Evolutionary conservation across 2,329 filamentous ascomycete species (phyloP), one percentile per base, ranked within the genome.

Genomic region (Aspergillus viridinutans): DNA sequence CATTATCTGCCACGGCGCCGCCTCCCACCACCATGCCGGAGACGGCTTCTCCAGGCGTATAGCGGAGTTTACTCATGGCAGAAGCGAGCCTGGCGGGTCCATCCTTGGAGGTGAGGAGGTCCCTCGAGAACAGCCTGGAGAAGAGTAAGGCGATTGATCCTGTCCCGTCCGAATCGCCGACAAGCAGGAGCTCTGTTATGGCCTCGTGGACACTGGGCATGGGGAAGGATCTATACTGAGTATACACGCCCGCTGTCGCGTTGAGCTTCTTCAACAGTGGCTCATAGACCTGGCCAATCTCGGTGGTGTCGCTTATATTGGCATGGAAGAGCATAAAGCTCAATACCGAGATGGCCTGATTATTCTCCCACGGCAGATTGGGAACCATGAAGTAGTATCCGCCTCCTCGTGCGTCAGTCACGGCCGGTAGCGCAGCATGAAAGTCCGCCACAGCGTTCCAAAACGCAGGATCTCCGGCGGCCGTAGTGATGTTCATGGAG

Each of bases 331-430:
- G 53, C 2, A 57, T 47, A 7, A 54, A 29, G 0, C 50, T 62
- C 28, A 67, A 45, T 8, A 21, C 55, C 7, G 65, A 61, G 14
- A 64, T 50, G 23, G 55, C 59, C 1, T 73, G 67, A 4, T 73
- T 74, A n/a, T 71, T 69, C 9, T 32, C 53, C 17, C 64, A 14
- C 2, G 60, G 58, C 8, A 58, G 20, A 20, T 63, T 62, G n/a
- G 77, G 71, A 54, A 72, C 17, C 17, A 80, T 68, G 35, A 68
- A 76, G 49, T 75, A 68, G 43, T 76, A 73, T 6, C 73, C 70
- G 8, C 69, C 67, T 25, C 71, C 69, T 1, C 79, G 65, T 49
- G 77, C 77, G 59, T 78, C 80, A 58, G 78, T 79, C 21, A 78
- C 68, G 47, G 75, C 74, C 10, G 81, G 71, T 1, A 78, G 71